These are phyloP conservation scores for Coemansia sp. DNA, from an alignment of 192 early-diverging fungal genomes.

Conservation along the genomic window DNA sequence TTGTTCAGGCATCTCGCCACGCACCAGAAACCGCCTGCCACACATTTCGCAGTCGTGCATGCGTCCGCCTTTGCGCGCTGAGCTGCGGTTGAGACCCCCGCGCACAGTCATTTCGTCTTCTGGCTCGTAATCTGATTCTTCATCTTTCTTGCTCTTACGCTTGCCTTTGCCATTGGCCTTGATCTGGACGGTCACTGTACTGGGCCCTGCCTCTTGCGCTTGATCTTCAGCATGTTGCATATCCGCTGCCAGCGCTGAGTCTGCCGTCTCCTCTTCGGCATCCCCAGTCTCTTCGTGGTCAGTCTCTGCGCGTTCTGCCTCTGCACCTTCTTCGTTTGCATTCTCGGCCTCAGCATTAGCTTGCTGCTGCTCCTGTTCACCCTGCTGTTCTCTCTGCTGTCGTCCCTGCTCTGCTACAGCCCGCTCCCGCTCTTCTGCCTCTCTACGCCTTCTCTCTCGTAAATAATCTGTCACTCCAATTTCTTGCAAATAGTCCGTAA, in stretches of 20 bases:
- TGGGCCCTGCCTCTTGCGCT: constrained; percentile 13
- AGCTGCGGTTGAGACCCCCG: constrained; percentile 35
- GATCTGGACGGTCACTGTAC: constrained; percentile 3
- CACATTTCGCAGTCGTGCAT: constrained; percentile 49
- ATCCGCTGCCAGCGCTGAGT: constrained; percentile 39
- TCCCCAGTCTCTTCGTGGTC: background rate
- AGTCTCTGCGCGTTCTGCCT: background rate
- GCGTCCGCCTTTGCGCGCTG: constrained; percentile 48
- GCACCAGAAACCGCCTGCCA: constrained; percentile 35
- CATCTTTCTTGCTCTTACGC: constrained; percentile 25
- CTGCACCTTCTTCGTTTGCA: background rate
- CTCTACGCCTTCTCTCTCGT: constrained; percentile 36
- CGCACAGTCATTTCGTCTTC: constrained; percentile 26
- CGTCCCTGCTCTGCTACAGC: background rate
- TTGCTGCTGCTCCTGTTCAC: background rate
- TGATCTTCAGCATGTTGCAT: constrained; percentile 25
- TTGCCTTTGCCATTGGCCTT: background rate
- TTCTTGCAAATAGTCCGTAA: constrained; percentile 53
- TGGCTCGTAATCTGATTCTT: constrained; percentile 11
- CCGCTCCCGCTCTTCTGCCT: constrained; percentile 23
- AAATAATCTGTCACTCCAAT: constrained; percentile 51
- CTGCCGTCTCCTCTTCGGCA: constrained; percentile 15
- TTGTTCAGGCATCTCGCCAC: constrained; percentile 18
- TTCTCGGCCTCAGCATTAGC: background rate
- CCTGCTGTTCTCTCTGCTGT: background rate